Percentiles rank a stretch among this genome's conserved stretches.
Conservation (phyloP, 306 rosid genomes). For the Hylodesmum podocarpum region DNA sequence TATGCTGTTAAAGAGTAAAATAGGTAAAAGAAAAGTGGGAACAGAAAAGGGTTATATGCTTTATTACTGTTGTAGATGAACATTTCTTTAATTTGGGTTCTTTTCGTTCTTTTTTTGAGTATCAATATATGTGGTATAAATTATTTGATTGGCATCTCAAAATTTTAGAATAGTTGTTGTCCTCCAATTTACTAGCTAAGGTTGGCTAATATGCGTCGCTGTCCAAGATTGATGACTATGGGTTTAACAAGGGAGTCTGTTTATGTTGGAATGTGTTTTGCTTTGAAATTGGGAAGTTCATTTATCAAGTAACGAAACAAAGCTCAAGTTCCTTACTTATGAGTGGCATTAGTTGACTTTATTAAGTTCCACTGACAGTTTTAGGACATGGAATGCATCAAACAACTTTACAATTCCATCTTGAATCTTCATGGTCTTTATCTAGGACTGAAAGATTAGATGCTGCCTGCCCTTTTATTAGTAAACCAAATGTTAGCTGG, state of each 20-base stretch:
- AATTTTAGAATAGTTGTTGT: not conserved
- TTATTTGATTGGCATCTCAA: not conserved
- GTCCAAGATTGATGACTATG: not conserved
- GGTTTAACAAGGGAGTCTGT: not conserved
- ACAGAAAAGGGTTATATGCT: too few species aligned
- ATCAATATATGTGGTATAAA: not conserved
- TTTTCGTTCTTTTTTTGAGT: not conserved
- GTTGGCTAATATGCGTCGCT: not conserved
- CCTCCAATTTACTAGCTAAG: not conserved
- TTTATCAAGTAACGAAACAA: not conserved
- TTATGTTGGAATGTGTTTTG: not conserved
- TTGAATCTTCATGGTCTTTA: not conserved
- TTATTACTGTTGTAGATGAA: too few species aligned
- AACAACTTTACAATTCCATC: not conserved
- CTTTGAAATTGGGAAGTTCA: not conserved
- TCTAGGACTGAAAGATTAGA: not conserved
- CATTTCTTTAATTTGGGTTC: not conserved
- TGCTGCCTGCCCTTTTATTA: not conserved
- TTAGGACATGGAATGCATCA: not conserved
- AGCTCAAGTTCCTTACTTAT: not conserved
- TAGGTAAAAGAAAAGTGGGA: too few species aligned
- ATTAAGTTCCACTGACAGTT: not conserved
- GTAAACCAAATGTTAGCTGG: slow-evolving; percentile 6
- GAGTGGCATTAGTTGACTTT: not conserved
- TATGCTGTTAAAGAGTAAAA: too few species aligned